These are phyloP conservation scores for Volvox africanus DNA, from an alignment of 139 green algal genomes.

Conservation along the genomic window DNA sequence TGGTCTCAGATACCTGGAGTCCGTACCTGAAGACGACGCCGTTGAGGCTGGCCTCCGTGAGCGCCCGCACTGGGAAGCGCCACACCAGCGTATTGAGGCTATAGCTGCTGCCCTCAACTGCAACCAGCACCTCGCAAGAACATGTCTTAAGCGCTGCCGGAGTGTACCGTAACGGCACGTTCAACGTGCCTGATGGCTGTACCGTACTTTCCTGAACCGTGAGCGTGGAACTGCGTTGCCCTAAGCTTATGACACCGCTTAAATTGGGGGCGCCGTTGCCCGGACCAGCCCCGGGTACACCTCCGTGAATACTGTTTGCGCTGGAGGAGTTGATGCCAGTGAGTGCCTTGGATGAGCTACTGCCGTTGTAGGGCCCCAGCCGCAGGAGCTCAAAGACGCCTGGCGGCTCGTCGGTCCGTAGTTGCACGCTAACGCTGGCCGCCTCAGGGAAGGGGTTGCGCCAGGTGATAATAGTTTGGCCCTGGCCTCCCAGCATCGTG, in stretches of 20 bases:
- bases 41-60: background rate
- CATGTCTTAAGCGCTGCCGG: conserved; percentile 25
- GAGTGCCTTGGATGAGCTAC: background rate
- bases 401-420: background rate
- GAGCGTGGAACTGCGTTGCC: background rate
- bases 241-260: too few relatives aligned
- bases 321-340: background rate
- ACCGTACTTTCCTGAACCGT: conserved; percentile 14
- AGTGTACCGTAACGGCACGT: conserved; percentile 31
- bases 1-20: background rate
- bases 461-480: conserved; percentile 49
- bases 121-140: conserved; percentile 36
- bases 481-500: conserved; percentile 36
- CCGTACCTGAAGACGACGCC: conserved; percentile 36
- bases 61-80: conserved; percentile 38
- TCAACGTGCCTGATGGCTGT: conserved; percentile 38
- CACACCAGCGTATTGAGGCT: conserved; percentile 46
- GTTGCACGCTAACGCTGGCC: conserved; percentile 40
- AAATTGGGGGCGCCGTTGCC: background rate
- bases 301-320: background rate
- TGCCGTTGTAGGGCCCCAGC: background rate
- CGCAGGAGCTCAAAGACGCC: conserved; percentile 42
- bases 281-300: background rate
- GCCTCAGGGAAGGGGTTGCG: conserved; percentile 66
- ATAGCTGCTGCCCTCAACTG: conserved; percentile 45